Conservation (phyloP, 2,329 filamentous ascomycete genomes). For the Penicillium oxalicum region DNA sequence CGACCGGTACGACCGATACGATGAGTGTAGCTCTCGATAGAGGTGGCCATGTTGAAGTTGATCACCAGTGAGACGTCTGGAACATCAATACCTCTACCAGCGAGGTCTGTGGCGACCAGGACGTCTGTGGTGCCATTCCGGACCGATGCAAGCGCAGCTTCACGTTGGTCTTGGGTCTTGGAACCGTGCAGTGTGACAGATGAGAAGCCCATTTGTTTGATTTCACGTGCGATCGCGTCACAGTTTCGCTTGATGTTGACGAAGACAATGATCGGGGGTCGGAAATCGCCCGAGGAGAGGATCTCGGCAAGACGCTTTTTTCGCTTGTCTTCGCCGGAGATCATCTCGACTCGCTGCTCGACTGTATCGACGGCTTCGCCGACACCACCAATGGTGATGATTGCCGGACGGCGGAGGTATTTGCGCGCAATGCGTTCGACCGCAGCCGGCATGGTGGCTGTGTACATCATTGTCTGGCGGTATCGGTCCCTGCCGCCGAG, state of each 20-base stretch:
- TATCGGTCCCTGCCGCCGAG: conserved; percentile 73
- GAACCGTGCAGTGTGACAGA: conserved; percentile 87
- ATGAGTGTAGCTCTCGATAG: conserved; percentile 93
- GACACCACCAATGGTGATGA: conserved; percentile 87
- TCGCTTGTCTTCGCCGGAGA: conserved; percentile 85
- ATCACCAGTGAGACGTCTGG: conserved; percentile 88
- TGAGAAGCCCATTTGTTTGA: conserved; percentile 88
- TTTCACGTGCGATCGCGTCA: conserved; percentile 87
- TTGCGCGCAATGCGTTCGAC: conserved; percentile 97
- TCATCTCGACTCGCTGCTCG: conserved; percentile 91
- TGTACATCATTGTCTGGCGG: conserved; percentile 99
- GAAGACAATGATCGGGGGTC: conserved; percentile 92
- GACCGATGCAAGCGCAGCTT: conserved; percentile 80
- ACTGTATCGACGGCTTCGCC: conserved; percentile 97
- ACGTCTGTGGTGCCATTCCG: conserved; percentile 76
- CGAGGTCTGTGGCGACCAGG: conserved; percentile 90
- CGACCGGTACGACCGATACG: conserved; percentile 93
- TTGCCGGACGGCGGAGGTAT: conserved; percentile 86
- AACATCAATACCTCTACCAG: conserved; percentile 96
- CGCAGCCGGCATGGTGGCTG: conserved; percentile 88
- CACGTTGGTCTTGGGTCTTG: conserved; percentile 97
- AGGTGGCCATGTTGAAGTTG: conserved; percentile 97
- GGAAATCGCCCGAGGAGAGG: conserved; percentile 70
- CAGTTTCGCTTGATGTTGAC: conserved; percentile 99
- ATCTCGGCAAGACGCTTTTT: conserved; percentile 96